phyloP scores from a whole-genome alignment of 2,329 filamentous ascomycete genomes.

The Lecanicillium sp. region DNA sequence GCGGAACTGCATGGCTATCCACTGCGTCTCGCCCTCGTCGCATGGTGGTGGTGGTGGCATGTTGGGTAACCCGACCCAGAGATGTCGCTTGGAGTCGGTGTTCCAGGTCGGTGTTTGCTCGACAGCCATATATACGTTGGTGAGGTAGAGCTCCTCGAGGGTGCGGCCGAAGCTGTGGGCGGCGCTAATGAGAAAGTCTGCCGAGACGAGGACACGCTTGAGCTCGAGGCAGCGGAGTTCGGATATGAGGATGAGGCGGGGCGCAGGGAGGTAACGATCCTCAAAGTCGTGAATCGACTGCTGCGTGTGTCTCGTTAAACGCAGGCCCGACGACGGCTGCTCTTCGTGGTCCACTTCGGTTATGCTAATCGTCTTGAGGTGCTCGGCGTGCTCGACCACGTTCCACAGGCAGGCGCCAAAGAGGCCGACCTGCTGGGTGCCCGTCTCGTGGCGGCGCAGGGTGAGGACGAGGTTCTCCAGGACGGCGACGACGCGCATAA shows the following conservation, averaged over 20 bases:
- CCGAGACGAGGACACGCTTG: conserved; percentile 30
- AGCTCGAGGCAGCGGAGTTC: conserved; percentile 36
- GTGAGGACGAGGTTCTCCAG: conserved; percentile 39
- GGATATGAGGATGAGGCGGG: conserved; percentile 22
- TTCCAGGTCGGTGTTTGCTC: conserved; percentile 26
- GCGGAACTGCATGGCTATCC: conserved; percentile 35
- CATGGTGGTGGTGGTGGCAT: conserved; percentile 19
- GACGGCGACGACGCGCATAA: conserved; percentile 31
- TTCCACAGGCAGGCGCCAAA: conserved; percentile 43
- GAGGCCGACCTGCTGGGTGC: conserved; percentile 22
- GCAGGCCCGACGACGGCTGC: conserved; percentile 11
- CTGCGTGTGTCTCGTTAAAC: too few relatives aligned
- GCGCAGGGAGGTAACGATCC: conserved; percentile 28
- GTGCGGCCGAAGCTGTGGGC: conserved; percentile 27
- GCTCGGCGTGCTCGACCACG: conserved; percentile 35
- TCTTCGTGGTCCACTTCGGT: conserved; percentile 33
- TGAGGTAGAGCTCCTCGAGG: conserved; percentile 37
- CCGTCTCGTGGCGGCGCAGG: conserved; percentile 35
- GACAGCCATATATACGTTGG: conserved; percentile 36
- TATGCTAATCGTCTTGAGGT: conserved; percentile 39
- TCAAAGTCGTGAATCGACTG: conserved; percentile 29
- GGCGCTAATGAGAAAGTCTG: conserved; percentile 25
- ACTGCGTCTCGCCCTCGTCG: conserved; percentile 19
- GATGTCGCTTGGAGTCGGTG: conserved; percentile 23
- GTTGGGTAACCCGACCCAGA: conserved; percentile 41